Conservation (phyloP, 306 rosid genomes). For the Parietaria judaica region DNA sequence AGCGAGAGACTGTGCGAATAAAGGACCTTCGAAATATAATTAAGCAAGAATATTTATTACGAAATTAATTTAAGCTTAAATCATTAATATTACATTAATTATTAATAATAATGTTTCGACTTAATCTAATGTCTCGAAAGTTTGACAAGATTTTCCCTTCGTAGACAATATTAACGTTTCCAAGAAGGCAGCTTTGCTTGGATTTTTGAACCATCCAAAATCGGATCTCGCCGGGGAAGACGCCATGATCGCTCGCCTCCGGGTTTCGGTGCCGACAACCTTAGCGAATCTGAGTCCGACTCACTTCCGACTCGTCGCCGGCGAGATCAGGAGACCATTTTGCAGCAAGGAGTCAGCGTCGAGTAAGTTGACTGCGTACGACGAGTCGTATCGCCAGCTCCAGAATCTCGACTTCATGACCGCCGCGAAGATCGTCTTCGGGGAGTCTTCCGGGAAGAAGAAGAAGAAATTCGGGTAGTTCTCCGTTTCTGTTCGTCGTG, state of each 20-base stretch:
- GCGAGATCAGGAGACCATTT: constrained; percentile 24
- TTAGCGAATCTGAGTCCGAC: background rate
- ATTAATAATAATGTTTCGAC: too few relatives aligned
- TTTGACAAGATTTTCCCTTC: too few relatives aligned
- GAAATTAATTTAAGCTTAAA: too few relatives aligned
- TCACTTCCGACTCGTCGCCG: constrained; percentile 15
- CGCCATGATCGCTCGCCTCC: background rate
- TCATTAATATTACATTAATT: too few relatives aligned
- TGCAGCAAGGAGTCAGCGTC: constrained; percentile 19
- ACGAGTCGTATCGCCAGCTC: constrained; percentile 50
- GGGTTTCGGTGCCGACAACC: background rate
- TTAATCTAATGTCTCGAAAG: too few relatives aligned
- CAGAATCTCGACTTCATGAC: constrained; percentile 62
- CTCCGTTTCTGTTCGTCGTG: background rate
- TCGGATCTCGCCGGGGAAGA: too few relatives aligned
- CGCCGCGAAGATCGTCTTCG: constrained; percentile 73
- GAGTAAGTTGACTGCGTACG: constrained; percentile 19
- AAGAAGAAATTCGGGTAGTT: constrained; percentile 68
- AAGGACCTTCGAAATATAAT: too few relatives aligned
- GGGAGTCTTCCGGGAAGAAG: constrained; percentile 36
- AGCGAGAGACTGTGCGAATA: too few relatives aligned
- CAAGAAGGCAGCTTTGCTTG: too few relatives aligned
- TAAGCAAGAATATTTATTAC: too few relatives aligned
- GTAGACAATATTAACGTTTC: too few relatives aligned
- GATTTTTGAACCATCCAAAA: too few relatives aligned